Conservation (phyloP, 2,329 filamentous ascomycete species). For the Beauveria caledonica region DNA sequence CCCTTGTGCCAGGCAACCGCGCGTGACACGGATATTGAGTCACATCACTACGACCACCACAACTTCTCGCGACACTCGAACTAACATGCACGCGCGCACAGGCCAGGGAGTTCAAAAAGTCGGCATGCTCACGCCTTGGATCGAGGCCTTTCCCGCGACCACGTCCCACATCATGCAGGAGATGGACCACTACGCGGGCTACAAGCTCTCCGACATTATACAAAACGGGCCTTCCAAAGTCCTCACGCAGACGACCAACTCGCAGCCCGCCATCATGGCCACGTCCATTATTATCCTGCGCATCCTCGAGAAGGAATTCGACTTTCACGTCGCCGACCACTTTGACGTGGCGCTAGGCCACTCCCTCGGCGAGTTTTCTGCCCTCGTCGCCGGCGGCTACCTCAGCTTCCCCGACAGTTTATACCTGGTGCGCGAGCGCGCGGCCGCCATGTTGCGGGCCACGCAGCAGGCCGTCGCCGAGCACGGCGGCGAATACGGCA, state of each 20-base stretch:
- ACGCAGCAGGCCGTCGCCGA: conserved; percentile 56
- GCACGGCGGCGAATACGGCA: conserved; percentile 78
- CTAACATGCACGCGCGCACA: conserved; percentile 24
- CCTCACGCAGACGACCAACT: conserved; percentile 76
- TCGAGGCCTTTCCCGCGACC: conserved; percentile 74
- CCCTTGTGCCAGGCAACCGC: background rate
- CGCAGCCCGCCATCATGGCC: conserved; percentile 94
- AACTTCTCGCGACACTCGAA: background rate
- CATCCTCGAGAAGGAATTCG: conserved; percentile 78
- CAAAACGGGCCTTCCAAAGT: conserved; percentile 67
- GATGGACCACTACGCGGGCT: conserved; percentile 69
- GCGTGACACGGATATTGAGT: background rate
- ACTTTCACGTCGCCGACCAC: conserved; percentile 60
- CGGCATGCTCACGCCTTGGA: conserved; percentile 80
- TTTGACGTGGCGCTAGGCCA: conserved; percentile 83
- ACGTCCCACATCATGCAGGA: conserved; percentile 72
- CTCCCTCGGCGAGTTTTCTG: conserved; percentile 87
- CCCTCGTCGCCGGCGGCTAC: conserved; percentile 77
- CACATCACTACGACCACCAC: background rate
- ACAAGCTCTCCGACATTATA: conserved; percentile 70
- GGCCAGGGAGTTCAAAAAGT: conserved; percentile 86
- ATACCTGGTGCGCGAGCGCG: conserved; percentile 66
- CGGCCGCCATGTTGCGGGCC: conserved; percentile 75
- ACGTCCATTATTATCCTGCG: conserved; percentile 84
- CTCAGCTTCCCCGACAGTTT: conserved; percentile 71